Evolutionary conservation across 495 filamentous ascomycete genomes (phyloP).

Genomic region (Hypoxylon rickii): DNA sequence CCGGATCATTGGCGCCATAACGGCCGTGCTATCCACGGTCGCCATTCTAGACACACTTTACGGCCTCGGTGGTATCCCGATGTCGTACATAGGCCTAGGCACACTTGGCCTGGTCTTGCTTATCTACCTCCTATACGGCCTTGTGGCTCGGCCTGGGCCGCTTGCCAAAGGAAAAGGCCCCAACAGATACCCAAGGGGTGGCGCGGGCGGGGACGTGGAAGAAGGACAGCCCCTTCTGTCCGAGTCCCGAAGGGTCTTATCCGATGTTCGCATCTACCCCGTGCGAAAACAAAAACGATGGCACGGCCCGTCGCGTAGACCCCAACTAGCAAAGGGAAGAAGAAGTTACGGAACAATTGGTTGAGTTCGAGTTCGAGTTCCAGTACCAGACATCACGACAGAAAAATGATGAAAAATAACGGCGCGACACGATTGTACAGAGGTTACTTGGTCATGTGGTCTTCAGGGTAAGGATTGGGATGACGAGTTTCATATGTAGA

Average conservation of each 20-base stretch:
- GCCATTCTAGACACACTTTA: constrained; percentile 30
- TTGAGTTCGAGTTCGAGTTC: constrained; percentile 1
- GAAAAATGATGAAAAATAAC: not conserved
- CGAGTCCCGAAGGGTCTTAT: constrained; percentile 8
- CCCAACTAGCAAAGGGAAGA: constrained; percentile 13
- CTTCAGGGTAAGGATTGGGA: constrained; percentile 9
- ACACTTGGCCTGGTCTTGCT: constrained; percentile 22
- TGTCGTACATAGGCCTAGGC: constrained; percentile 35
- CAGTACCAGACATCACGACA: not conserved
- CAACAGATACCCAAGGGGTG: constrained; percentile 3
- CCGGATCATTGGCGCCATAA: constrained; percentile 14
- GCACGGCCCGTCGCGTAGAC: constrained; percentile 31
- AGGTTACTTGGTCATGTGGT: constrained; percentile 2
- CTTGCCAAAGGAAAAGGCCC: constrained; percentile 28
- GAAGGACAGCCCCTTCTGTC: constrained; percentile 23
- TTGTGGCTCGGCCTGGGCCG: constrained; percentile 27
- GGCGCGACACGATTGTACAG: constrained; percentile 5
- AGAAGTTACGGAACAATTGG: constrained; percentile 30
- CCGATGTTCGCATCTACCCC: constrained; percentile 25
- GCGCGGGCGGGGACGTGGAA: constrained; percentile 13
- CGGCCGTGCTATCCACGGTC: constrained; percentile 15
- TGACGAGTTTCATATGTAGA: constrained; percentile 29
- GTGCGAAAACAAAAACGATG: constrained; percentile 30
- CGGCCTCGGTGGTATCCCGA: constrained; percentile 31
- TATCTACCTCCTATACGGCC: constrained; percentile 30